A percentile compares a stretch with the other conserved stretches of the same genome.
Evolutionary conservation across 1,284 basidiomycete species (phyloP).

Genomic region (Irpex sp.): DNA sequence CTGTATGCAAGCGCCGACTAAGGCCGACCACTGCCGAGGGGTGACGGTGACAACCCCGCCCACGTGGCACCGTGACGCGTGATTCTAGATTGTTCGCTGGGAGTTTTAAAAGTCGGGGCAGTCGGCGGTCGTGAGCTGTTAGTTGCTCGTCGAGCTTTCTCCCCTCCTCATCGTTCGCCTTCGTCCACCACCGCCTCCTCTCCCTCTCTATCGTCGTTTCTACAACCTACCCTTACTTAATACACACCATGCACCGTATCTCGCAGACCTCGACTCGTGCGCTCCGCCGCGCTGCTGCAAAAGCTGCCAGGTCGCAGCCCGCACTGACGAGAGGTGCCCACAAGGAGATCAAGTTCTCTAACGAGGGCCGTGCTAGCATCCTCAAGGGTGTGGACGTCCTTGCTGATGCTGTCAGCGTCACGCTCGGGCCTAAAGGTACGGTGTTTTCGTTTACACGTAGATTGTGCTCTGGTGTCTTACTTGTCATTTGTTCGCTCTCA

Average conservation of each 20-base stretch:
- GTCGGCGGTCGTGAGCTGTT: not conserved
- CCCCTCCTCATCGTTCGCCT: slow-evolving; percentile 13
- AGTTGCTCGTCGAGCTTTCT: slow-evolving; percentile 13
- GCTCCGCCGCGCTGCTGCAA: slow-evolving; percentile 39
- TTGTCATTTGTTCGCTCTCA: slow-evolving; percentile 19
- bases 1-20: not conserved
- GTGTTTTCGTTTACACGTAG: not conserved
- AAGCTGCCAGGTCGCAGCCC: slow-evolving; percentile 40
- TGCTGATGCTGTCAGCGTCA: slow-evolving; percentile 93
- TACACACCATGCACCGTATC: slow-evolving; percentile 32
- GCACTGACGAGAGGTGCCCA: slow-evolving; percentile 70
- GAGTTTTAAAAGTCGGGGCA: not conserved
- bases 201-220: not conserved
- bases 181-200: not conserved
- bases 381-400: slow-evolving; percentile 95
- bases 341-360: slow-evolving; percentile 97
- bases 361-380: slow-evolving; percentile 92
- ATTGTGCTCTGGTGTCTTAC: slow-evolving; percentile 15
- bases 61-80: slow-evolving; percentile 18
- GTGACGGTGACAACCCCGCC: slow-evolving; percentile 9
- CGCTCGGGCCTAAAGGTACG: slow-evolving; percentile 92
- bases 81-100: slow-evolving; percentile 21
- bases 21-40: not conserved
- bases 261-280: slow-evolving; percentile 39
- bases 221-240: not conserved